These are phyloP conservation scores for Oleoguttula mirabilis DNA, from an alignment of 495 filamentous ascomycete genomes.

Conservation along the genomic window DNA sequence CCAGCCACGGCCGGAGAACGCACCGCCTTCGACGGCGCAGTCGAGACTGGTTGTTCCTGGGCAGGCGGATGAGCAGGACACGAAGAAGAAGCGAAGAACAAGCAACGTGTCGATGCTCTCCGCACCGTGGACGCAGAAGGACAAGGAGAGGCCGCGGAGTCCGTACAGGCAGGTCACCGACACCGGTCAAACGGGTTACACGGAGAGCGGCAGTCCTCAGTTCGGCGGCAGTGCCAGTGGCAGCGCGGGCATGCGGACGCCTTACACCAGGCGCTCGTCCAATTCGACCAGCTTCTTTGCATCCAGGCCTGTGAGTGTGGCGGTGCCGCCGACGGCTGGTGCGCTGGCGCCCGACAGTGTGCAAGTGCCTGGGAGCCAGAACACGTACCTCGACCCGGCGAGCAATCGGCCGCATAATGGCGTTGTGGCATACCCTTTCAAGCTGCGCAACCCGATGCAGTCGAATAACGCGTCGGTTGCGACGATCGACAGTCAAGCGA, in stretches of 20 bases:
- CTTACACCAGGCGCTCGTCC: conserved; percentile 3
- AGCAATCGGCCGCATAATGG: conserved; percentile 16
- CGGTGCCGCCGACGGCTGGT: conserved; percentile 7
- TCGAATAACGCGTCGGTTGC: conserved; percentile 1
- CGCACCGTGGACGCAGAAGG: conserved; percentile 3
- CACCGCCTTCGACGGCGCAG: background rate
- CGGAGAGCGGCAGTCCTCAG: background rate
- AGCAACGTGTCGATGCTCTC: conserved; percentile 3
- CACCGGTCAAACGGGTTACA: conserved; percentile 1
- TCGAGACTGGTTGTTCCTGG: background rate
- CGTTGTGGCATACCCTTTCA: conserved; percentile 14
- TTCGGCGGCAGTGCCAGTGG: background rate
- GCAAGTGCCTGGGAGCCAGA: conserved; percentile 5
- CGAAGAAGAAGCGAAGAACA: conserved; percentile 6
- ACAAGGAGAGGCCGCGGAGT: conserved; percentile 1
- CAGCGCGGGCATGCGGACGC: too few species aligned
- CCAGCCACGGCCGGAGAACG: too few species aligned
- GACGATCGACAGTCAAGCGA: conserved; percentile 13
- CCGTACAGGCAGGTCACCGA: conserved; percentile 4
- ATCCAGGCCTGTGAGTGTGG: conserved; percentile 2
- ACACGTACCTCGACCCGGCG: conserved; percentile 12
- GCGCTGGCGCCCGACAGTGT: conserved; percentile 2
- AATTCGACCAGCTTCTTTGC: background rate
- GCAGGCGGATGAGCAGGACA: background rate
- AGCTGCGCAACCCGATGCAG: background rate